These are phyloP conservation scores for Fomitiporia mediterranea DNA, from an alignment of 1,284 basidiomycete genomes.

Conservation along the genomic window DNA sequence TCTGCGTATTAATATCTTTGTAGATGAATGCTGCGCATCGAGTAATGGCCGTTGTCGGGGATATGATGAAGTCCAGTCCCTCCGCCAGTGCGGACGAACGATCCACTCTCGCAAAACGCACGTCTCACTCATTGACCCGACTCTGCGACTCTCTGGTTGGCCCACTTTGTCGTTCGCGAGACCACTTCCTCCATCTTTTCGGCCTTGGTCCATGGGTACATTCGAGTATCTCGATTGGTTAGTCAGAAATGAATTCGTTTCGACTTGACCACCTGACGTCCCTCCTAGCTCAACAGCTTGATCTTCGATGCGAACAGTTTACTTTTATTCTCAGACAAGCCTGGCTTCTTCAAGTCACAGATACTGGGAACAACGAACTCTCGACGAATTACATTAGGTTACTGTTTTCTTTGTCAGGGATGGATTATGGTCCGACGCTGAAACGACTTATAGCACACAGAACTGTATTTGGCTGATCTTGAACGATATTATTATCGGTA, in stretches of 20 bases:
- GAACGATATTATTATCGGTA: constrained; percentile 85
- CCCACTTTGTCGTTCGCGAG: neutral
- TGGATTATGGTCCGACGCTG: constrained; percentile 10
- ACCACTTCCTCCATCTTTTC: neutral
- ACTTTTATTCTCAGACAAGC: constrained; percentile 32
- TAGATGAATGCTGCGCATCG: constrained; percentile 23
- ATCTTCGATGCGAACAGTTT: constrained; percentile 33
- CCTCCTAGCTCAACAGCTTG: constrained; percentile 31
- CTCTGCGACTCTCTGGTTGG: neutral
- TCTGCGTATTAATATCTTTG: neutral
- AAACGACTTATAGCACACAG: constrained; percentile 60
- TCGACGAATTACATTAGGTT: constrained; percentile 35
- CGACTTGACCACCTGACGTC: neutral
- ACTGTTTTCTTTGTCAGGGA: neutral
- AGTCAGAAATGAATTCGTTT: neutral
- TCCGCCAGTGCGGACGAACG: neutral
- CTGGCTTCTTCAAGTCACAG: constrained; percentile 21
- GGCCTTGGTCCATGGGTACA: neutral
- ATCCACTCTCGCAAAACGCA: neutral
- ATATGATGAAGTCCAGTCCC: neutral
- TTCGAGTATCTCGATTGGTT: neutral
- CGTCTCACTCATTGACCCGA: neutral
- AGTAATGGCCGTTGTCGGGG: neutral
- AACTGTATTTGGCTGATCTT: constrained; percentile 88
- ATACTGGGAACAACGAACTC: constrained; percentile 19